Evolutionary conservation across 2,329 filamentous ascomycete genomes (phyloP), one percentile per base, ranked within the genome.

Genomic region (Stemphylium lycopersici): DNA sequence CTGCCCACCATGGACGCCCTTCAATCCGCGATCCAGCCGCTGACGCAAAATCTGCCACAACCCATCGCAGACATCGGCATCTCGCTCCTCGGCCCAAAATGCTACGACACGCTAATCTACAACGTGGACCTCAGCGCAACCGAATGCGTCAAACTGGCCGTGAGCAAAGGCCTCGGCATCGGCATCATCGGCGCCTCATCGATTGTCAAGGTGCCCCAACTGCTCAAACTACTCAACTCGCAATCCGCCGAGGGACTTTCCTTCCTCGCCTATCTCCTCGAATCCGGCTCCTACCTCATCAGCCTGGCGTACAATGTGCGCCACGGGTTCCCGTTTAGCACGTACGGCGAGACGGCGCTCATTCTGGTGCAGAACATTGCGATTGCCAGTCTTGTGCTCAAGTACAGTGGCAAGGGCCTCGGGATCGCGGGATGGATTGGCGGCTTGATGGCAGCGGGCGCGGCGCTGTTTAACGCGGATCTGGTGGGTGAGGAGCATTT

Each of bases 131-230:
- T 89, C 68, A 84, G 86, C 60, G 85, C 91, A 70, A 83, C 85
- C 5, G 86, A 85, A 55, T 99, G 95, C 81, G 79, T 96, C 68
- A 95, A 95, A 73, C 87, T 97, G 46, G 93, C 87, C 65, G 84
- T 98, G 71, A 96, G 90, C 71, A 99, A 99, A 80, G 91, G 84
- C 3, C 87, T 99, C 13, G 93, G 95, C 52, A 88, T 98, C 66
- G 95, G 88, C 74, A 99, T 99, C 78, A 92, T 99, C 72, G 89
- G 84, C 64, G 91, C 92, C 48, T 93, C 90, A 24, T 88, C 90
- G 49, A 87, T 98, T 67, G 93, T 99, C 81, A 99, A 99, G 80
- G 87, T 99, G 22, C 95, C 95, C 0, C 95, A 99, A 81, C 93
- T 99, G 73, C 77, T 97, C 76, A 99, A 99, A 81, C 87, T 99